Evolutionary conservation across 139 green algal species (phyloP), one percentile per base, ranked within the genome.

Genomic region (Volvox africanus): DNA sequence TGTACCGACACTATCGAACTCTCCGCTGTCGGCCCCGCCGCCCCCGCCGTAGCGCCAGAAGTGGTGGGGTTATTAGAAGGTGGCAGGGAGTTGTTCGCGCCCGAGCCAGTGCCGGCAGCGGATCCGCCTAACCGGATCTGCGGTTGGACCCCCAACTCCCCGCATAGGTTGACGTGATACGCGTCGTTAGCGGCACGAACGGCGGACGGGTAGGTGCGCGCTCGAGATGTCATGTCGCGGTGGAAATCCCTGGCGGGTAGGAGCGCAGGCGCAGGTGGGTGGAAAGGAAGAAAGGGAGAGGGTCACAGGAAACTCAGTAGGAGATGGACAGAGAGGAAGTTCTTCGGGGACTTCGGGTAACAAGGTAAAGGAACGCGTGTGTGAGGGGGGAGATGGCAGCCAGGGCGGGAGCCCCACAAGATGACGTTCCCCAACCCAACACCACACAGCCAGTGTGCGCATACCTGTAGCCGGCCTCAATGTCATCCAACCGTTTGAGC

Each of bases 391-490:
- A 9, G 65, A 26, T 73, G 24, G 65, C 65, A 73, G 65, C 65
- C 65, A 73, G 6, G 65, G 21, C 65, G 65, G 21, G 65, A 28
- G 65, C 65, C 24, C 65, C 21, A 73, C 2, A 73, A 55, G 44
- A 28, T 73, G 11, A 11, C 21, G 24, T 73, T 12, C 65, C 65
- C 9, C 11, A 12, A 6, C 71, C 22, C 14, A n/a, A 79, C 5
- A 18, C 71, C 2, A 55, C 44, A 55, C 19, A 24, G 75, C 75
- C 78, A 22, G 24, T 1, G 36, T 73, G 80, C 50, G 30, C 65
- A 2, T 88, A 91, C 88, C 89, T 86, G 80, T 93, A 93, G 9
- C 93, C 89, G 22, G 78, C 92, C 90, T 95, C 80, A 0, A 92
- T 90, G 16, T 87, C 87, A 44, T 93, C 83, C 79, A 96, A 87